Evolutionary conservation across 176 grass and related monocot genomes (phyloP), one percentile per base, ranked within the genome.

Genomic region (Oryza coarctata): DNA sequence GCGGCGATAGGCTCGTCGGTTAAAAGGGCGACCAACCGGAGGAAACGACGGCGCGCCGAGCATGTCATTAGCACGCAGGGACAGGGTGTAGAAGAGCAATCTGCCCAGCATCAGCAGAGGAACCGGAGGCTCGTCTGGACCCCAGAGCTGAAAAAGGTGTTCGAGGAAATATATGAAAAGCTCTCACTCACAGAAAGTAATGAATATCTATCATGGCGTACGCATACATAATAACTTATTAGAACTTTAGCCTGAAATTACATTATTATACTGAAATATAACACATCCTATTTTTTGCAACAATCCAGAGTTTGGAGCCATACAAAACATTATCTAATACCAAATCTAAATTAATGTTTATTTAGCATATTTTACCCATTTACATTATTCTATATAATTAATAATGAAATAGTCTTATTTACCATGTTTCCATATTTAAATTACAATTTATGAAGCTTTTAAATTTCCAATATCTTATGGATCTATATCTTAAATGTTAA

Each of bases 101-200:
- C 1, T 60, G 1, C 18, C 0, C 17, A 10, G 22, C 22, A 60
- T 3, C 22, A 3, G 22, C 22, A n/a, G 22, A 23, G 13, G 55
- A 60, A 60, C 8, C 22, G 0, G 22, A 60, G 55, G 2, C 8
- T 60, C 8, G 8, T 60, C 9, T 60, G 55, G 55, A 60, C 55
- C 6, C 0, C 1, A 2, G 8, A 60, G 8, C 55, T 60, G 2
- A 2, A 1, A 0, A 11, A 60, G 0, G 3, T 3, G 0, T 60
- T 60, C 22, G 1, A 5, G 20, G 2, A 23, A 60, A 9, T 9
- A 9, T 60, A 11, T 11, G 8, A 60, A n/a, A 10, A 45, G 43
- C 15, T 52, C 47, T 20, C 7, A 50, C 47, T 20, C 47, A 6
- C 47, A 20, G 17, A 8, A 55, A 8, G 18, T 55, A 55, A 22